Percentiles rank a stretch among this genome's conserved stretches.
Conservation (phyloP, 768 basidiomycete genomes). For the Filobasidium wieringae region DNA sequence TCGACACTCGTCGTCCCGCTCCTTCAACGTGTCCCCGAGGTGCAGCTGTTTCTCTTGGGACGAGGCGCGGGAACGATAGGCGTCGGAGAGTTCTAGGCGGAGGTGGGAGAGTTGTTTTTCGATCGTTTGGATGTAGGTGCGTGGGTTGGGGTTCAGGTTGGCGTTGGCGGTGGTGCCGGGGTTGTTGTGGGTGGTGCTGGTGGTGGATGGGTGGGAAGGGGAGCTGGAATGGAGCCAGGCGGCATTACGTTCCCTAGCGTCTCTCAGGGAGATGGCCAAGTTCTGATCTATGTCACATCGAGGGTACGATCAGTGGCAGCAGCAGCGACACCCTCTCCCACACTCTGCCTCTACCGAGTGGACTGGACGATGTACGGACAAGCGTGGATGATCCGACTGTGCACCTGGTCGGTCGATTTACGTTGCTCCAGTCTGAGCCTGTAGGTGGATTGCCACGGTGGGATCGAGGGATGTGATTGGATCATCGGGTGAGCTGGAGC, state of each 20-base stretch:
- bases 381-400: constrained; percentile 78
- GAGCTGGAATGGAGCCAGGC: constrained; percentile 48
- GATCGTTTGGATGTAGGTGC: constrained; percentile 55
- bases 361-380: constrained; percentile 47
- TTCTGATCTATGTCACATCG: constrained; percentile 57
- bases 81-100: constrained; percentile 79
- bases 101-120: constrained; percentile 87
- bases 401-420: constrained; percentile 67
- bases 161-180: neutral
- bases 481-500: too few species aligned
- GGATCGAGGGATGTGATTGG: neutral
- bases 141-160: too few species aligned
- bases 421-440: constrained; percentile 54
- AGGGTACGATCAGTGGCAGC: neutral
- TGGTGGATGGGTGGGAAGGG: neutral
- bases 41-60: constrained; percentile 88
- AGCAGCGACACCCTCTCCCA: neutral
- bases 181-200: neutral
- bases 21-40: constrained; percentile 89
- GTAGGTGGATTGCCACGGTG: constrained; percentile 25
- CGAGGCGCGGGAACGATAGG: constrained; percentile 74
- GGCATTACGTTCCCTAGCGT: constrained; percentile 83
- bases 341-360: neutral
- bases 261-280: constrained; percentile 79
- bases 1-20: constrained; percentile 77